Conservation (phyloP, 1,139 yeast species). For the Pichiaceae sp. region DNA sequence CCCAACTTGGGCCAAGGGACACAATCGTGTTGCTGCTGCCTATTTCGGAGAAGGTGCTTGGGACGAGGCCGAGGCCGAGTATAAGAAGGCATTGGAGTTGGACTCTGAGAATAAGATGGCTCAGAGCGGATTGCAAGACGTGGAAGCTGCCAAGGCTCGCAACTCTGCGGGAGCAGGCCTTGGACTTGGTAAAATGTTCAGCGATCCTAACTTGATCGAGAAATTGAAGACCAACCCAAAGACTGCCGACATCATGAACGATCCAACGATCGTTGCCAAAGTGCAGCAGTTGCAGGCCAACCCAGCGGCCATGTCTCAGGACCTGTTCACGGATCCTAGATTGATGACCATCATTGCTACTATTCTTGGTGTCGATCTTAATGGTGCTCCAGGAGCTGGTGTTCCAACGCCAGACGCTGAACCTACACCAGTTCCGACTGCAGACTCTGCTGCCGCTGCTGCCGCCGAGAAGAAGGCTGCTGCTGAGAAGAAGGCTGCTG, state of each 20-base stretch:
- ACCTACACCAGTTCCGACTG: neutral
- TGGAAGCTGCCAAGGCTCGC: slow-evolving; percentile 44
- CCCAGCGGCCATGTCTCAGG: slow-evolving; percentile 65
- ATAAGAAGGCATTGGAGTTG: slow-evolving; percentile 73
- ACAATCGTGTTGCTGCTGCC: slow-evolving; percentile 91
- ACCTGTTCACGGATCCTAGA: slow-evolving; percentile 70
- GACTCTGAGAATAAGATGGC: slow-evolving; percentile 86
- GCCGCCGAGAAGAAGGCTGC: slow-evolving; percentile 4
- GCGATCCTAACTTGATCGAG: slow-evolving; percentile 68
- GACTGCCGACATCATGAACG: slow-evolving; percentile 80
- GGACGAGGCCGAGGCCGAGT: slow-evolving; percentile 61
- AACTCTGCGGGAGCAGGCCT: slow-evolving; percentile 31
- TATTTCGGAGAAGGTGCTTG: slow-evolving; percentile 74
- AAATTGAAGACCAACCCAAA: slow-evolving; percentile 79
- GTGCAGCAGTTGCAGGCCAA: slow-evolving; percentile 57
- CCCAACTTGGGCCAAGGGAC: slow-evolving; percentile 89
- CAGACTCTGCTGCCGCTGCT: slow-evolving; percentile 16
- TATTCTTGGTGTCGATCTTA: slow-evolving; percentile 74
- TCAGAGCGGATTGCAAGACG: slow-evolving; percentile 67
- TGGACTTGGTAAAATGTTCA: slow-evolving; percentile 69
- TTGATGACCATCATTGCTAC: slow-evolving; percentile 85
- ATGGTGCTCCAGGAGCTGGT: slow-evolving; percentile 28
- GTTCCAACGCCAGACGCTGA: slow-evolving; percentile 16
- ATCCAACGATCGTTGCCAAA: slow-evolving; percentile 74
- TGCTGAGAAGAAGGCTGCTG: slow-evolving; percentile 14